A percentile compares a stretch with the other conserved stretches of the same genome.
Conservation (phyloP, 169 alveolate species). For the Cardiosporidium cionae region DNA sequence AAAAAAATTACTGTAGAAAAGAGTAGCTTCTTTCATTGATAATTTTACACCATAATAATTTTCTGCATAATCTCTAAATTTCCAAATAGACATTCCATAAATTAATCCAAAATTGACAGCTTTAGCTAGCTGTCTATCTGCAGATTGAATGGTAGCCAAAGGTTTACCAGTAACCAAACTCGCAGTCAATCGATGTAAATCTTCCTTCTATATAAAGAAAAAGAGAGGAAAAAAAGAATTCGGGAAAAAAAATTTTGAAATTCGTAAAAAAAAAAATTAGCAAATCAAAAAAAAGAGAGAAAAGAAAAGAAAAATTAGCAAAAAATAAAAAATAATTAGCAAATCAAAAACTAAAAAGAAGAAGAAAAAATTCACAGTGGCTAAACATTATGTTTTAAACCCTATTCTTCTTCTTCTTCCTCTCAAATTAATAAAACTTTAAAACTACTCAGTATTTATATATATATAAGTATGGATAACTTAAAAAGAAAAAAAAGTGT, state of each 20-base stretch:
- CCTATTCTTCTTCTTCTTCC: no score
- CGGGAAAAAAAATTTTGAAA: no score
- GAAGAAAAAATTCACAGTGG: background rate
- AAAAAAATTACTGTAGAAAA: slow-evolving; percentile 57
- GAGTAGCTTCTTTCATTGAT: slow-evolving; percentile 51
- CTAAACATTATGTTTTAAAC: no score
- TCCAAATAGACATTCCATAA: slow-evolving; percentile 66
- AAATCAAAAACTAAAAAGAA: background rate
- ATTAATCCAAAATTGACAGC: slow-evolving; percentile 73
- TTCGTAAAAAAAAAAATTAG: no score
- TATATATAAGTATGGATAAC: no score
- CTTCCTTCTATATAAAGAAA: slow-evolving; percentile 4
- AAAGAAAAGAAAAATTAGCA: no score
- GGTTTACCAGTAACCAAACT: slow-evolving; percentile 13
- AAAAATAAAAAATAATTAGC: background rate
- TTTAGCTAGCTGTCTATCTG: slow-evolving; percentile 75
- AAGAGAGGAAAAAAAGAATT: background rate
- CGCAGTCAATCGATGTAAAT: slow-evolving; percentile 31
- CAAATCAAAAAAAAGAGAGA: background rate
- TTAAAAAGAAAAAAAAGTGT: no score
- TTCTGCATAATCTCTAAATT: slow-evolving; percentile 64
- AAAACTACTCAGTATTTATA: no score
- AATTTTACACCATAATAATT: slow-evolving; percentile 55
- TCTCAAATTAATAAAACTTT: no score
- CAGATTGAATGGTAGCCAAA: slow-evolving; percentile 48